These are phyloP conservation scores for Mortierella sp. DNA, from an alignment of 371 early-diverging fungal species.

Conservation along the genomic window DNA sequence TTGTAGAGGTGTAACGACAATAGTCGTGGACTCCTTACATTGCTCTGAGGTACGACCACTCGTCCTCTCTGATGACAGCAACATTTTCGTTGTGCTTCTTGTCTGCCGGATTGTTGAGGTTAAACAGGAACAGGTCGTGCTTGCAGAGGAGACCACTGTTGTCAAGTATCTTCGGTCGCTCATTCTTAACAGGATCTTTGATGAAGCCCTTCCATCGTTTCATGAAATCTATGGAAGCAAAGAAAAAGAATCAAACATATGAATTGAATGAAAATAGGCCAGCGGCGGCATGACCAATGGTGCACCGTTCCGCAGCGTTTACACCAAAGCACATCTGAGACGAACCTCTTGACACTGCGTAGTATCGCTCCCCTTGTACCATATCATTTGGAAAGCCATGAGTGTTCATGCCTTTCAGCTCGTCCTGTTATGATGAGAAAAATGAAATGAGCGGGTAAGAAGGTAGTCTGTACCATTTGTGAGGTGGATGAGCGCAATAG, in stretches of 20 bases:
- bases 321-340: not conserved
- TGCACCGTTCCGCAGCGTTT: not conserved
- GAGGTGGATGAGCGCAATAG: too few species aligned
- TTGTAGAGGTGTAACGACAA: not conserved
- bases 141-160: slow-evolving; percentile 35
- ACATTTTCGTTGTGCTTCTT: slow-evolving; percentile 18
- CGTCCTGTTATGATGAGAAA: slow-evolving; percentile 14
- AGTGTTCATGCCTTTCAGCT: slow-evolving; percentile 25
- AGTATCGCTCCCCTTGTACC: slow-evolving; percentile 18
- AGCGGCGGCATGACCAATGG: too few species aligned
- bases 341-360: slow-evolving; percentile 33
- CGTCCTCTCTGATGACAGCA: slow-evolving; percentile 28
- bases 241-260: not conserved
- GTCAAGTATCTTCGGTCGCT: slow-evolving; percentile 31
- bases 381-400: slow-evolving; percentile 12
- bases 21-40: slow-evolving; percentile 19
- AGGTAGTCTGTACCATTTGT: not conserved
- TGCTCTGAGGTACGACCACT: slow-evolving; percentile 36
- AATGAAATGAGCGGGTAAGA: not conserved
- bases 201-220: slow-evolving; percentile 36
- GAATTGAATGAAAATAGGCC: not conserved
- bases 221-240: slow-evolving; percentile 30
- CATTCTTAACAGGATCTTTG: slow-evolving; percentile 26
- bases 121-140: slow-evolving; percentile 31
- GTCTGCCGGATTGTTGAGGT: slow-evolving; percentile 25